Conservation (phyloP, 495 filamentous ascomycete genomes). For the Trichoderma parareesei region DNA sequence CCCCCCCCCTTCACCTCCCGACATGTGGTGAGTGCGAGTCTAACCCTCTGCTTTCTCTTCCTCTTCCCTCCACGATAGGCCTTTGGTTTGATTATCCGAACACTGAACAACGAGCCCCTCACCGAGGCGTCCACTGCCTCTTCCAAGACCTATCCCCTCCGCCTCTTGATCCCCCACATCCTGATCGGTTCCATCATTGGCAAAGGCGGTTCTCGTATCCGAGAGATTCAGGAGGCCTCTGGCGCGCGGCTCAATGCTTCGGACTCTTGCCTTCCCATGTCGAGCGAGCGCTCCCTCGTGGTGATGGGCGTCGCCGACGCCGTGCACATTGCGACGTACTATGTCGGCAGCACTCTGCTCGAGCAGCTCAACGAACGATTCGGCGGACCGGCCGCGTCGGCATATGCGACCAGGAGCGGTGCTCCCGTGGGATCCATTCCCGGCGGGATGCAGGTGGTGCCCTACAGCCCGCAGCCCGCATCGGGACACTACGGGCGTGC, state of each 20-base stretch:
- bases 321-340: slow-evolving; percentile 97
- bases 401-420: slow-evolving; percentile 91
- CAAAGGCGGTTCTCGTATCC: slow-evolving; percentile 88
- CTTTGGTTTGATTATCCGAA: slow-evolving; percentile 95
- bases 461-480: slow-evolving; percentile 87
- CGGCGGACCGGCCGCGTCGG: slow-evolving; percentile 89
- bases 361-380: slow-evolving; percentile 96
- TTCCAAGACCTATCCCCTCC: slow-evolving; percentile 95
- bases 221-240: slow-evolving; percentile 96
- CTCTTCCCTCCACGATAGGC: slow-evolving; percentile 49
- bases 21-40: slow-evolving; percentile 13
- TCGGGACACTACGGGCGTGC: slow-evolving; percentile 87
- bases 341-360: slow-evolving; percentile 89
- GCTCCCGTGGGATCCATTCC: slow-evolving; percentile 87
- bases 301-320: slow-evolving; percentile 86
- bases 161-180: slow-evolving; percentile 91
- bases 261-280: slow-evolving; percentile 84
- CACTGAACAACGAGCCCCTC: slow-evolving; percentile 91
- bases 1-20: slow-evolving; percentile 10
- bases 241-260: slow-evolving; percentile 95
- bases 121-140: slow-evolving; percentile 76
- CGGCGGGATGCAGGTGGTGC: slow-evolving; percentile 95
- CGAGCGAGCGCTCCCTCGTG: slow-evolving; percentile 92
- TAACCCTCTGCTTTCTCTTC: slow-evolving; percentile 6
- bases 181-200: slow-evolving; percentile 98